Conservation (phyloP, 371 early-diverging fungal species). For the Sanchytrium tribonematis region DNA sequence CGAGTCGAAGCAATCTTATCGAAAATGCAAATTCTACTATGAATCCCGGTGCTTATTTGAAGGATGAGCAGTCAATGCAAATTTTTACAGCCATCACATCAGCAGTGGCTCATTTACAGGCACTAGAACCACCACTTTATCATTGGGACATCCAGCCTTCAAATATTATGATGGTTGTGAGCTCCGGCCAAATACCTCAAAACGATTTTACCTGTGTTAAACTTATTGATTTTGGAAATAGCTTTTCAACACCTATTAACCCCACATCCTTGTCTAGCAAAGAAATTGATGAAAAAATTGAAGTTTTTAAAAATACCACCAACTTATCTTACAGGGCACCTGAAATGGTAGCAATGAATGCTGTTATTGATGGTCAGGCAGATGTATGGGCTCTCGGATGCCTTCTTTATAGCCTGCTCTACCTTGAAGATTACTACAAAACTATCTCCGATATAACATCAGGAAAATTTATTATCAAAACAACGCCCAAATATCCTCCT, state of each 20-base stretch:
- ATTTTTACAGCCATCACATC: not conserved
- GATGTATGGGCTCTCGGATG: not conserved
- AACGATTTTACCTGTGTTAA: not conserved
- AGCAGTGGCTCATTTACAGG: not conserved
- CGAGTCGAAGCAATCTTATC: too few species aligned
- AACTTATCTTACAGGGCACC: not conserved
- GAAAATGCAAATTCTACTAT: not conserved
- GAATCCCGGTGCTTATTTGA: too few species aligned
- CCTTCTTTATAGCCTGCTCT: not conserved
- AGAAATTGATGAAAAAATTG: not conserved
- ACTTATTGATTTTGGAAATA: not conserved
- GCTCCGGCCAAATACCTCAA: too few species aligned
- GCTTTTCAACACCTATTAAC: not conserved
- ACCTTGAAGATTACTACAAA: not conserved
- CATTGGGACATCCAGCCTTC: not conserved
- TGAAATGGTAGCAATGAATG: not conserved
- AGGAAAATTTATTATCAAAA: not conserved
- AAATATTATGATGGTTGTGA: not conserved
- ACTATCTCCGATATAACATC: not conserved
- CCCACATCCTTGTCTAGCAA: not conserved
- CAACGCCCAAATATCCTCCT: not conserved
- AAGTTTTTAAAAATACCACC: not conserved
- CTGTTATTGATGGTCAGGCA: not conserved
- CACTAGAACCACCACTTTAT: not conserved
- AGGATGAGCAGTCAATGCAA: not conserved